These are phyloP conservation scores for Phytopythium oedochilum DNA, from an alignment of 352 stramenopile species.

Conservation along the genomic window DNA sequence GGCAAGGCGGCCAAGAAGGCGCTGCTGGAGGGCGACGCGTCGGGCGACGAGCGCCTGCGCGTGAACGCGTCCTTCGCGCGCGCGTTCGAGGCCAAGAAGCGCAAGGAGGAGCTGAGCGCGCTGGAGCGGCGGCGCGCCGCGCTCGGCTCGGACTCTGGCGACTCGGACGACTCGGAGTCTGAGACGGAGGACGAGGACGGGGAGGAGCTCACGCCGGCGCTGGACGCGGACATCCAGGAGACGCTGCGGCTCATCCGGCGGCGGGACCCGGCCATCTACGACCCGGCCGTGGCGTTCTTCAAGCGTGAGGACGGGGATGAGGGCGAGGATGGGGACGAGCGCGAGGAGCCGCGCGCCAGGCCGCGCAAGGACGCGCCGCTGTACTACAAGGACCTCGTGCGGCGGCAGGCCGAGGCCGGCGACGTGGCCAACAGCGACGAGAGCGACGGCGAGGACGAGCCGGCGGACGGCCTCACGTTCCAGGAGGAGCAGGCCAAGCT, in stretches of 20 bases:
- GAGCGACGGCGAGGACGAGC: constrained; percentile 65
- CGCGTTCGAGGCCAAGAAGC: constrained; percentile 69
- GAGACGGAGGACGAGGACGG: constrained; percentile 83
- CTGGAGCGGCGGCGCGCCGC: constrained; percentile 34
- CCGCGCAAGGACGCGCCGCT: constrained; percentile 32
- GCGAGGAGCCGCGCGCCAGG: constrained; percentile 11
- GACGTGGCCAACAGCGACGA: constrained; percentile 42
- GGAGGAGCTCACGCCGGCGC: constrained; percentile 61
- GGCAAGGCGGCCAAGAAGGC: neutral
- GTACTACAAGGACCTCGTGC: constrained; percentile 95
- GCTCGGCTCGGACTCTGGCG: constrained; percentile 9
- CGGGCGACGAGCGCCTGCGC: constrained; percentile 10
- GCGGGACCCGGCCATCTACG: constrained; percentile 92
- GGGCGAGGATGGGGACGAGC: constrained; percentile 15
- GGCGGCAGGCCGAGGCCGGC: constrained; percentile 91
- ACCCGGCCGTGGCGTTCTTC: constrained; percentile 90
- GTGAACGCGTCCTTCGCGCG: constrained; percentile 80
- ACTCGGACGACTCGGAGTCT: constrained; percentile 54
- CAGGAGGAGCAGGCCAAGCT: constrained; percentile 65
- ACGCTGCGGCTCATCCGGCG: constrained; percentile 89
- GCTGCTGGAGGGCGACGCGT: constrained; percentile 2
- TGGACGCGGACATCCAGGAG: constrained; percentile 77
- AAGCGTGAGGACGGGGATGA: constrained; percentile 27
- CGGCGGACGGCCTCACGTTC: constrained; percentile 46
- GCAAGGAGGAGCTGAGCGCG: constrained; percentile 70